Evolutionary conservation across 164 flowering plant species (phyloP).

Genomic region (Piper betle): DNA sequence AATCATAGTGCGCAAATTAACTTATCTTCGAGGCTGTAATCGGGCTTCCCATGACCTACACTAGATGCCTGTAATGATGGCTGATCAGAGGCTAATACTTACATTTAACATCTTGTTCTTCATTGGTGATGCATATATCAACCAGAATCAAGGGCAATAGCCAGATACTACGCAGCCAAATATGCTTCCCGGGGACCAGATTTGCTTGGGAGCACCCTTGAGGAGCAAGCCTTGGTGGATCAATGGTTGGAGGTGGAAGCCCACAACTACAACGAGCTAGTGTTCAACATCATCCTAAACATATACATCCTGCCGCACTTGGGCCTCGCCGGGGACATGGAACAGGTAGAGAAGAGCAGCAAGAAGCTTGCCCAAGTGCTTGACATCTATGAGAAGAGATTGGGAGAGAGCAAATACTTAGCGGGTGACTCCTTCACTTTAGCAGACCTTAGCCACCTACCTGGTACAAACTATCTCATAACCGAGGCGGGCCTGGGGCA

Average conservation of each 20-base stretch:
- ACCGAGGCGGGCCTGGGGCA: conserved; percentile 29
- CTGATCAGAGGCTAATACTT: neutral
- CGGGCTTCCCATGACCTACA: too few species aligned
- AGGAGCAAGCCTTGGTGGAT: conserved; percentile 57
- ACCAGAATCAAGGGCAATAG: conserved; percentile 67
- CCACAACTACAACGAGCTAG: conserved; percentile 47
- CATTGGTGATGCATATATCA: neutral
- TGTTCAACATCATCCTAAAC: conserved; percentile 34
- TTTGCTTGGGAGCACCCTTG: conserved; percentile 38
- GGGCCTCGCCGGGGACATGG: conserved; percentile 30
- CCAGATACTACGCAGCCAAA: conserved; percentile 57
- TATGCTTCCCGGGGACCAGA: conserved; percentile 31
- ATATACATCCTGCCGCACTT: conserved; percentile 35
- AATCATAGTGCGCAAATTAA: too few species aligned
- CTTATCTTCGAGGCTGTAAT: too few species aligned
- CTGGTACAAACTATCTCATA: conserved; percentile 27
- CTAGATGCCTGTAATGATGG: too few species aligned
- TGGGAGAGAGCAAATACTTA: conserved; percentile 35
- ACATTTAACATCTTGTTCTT: neutral
- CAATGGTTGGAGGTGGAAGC: conserved; percentile 86
- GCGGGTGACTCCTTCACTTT: conserved; percentile 46
- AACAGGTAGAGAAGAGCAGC: conserved; percentile 20
- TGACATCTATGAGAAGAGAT: conserved; percentile 44
- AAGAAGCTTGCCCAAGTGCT: conserved; percentile 44
- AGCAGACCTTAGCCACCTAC: conserved; percentile 57